Percentiles rank a stretch among this genome's conserved stretches.
These are phyloP conservation scores for Fusarium succisae DNA, from an alignment of 2,329 filamentous ascomycete genomes.

Conservation along the genomic window DNA sequence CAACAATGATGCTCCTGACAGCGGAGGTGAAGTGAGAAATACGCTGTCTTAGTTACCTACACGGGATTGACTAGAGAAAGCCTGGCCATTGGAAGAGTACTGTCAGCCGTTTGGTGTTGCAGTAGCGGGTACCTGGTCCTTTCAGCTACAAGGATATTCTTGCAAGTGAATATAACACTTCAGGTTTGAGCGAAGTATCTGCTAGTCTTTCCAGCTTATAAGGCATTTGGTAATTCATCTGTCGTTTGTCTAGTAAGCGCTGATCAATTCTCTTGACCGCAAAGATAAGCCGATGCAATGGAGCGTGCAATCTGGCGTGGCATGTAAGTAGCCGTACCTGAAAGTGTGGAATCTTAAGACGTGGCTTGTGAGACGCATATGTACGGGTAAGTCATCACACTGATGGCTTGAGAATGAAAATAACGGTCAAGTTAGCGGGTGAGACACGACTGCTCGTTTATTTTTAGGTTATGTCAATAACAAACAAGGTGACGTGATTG, in stretches of 20 bases:
- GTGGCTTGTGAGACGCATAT: not conserved
- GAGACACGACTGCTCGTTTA: not conserved
- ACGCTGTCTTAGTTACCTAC: not conserved
- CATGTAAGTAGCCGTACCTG: not conserved
- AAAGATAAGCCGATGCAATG: not conserved
- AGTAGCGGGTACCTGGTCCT: not conserved
- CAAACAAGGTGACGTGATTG: not conserved
- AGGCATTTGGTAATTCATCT: no score
- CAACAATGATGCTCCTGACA: not conserved
- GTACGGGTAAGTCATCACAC: not conserved
- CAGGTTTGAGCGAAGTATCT: not conserved
- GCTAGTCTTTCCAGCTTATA: fast-evolving
- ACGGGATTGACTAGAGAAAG: not conserved
- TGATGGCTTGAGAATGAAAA: not conserved
- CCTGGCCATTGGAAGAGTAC: not conserved
- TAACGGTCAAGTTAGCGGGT: no score
- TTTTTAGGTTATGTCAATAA: not conserved
- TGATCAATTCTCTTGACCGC: not conserved
- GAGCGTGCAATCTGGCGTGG: not conserved
- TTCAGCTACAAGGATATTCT: not conserved
- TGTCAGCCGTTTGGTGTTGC: not conserved
- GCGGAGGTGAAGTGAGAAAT: not conserved
- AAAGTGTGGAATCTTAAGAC: not conserved
- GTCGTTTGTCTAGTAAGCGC: not conserved
- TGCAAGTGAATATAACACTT: not conserved